Conservation (phyloP, 2,329 filamentous ascomycete species). For the Microsporum ferrugineum region DNA sequence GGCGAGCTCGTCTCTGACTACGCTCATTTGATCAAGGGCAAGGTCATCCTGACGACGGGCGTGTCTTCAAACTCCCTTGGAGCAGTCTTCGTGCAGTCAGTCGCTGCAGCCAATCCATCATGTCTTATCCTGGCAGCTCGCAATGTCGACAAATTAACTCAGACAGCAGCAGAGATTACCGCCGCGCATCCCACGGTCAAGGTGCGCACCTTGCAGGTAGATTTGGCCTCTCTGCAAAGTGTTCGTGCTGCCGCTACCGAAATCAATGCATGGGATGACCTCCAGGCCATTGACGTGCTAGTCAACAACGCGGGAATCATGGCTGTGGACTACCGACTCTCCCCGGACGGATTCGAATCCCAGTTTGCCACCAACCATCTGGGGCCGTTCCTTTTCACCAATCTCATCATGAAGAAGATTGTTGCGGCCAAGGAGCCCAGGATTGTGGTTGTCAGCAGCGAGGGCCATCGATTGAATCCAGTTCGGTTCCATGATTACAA, state of each 20-base stretch:
- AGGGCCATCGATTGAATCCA: constrained; percentile 34
- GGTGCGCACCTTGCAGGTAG: constrained; percentile 22
- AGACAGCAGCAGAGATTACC: constrained; percentile 21
- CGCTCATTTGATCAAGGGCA: constrained; percentile 9
- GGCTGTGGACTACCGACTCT: constrained; percentile 21
- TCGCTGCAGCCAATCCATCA: constrained; percentile 26
- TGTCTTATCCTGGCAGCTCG: constrained; percentile 33
- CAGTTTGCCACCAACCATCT: constrained; percentile 32
- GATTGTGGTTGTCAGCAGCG: constrained; percentile 37
- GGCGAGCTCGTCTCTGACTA: neutral
- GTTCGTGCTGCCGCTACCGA: constrained; percentile 24
- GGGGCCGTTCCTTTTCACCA: constrained; percentile 14
- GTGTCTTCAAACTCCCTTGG: constrained; percentile 30
- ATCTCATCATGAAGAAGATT: constrained; percentile 20
- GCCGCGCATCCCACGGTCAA: constrained; percentile 11
- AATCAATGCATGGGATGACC: constrained; percentile 22
- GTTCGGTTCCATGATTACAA: constrained; percentile 37
- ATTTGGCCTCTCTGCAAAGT: constrained; percentile 24
- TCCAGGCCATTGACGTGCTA: constrained; percentile 27
- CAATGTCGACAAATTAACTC: constrained; percentile 24
- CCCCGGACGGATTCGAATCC: constrained; percentile 29
- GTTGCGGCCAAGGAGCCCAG: constrained; percentile 21
- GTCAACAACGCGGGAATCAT: constrained; percentile 38
- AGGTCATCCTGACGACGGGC: constrained; percentile 33
- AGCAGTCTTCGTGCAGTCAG: constrained; percentile 23